phyloP scores from a whole-genome alignment of 169 alveolate species.

The Eimeria sp. region DNA sequence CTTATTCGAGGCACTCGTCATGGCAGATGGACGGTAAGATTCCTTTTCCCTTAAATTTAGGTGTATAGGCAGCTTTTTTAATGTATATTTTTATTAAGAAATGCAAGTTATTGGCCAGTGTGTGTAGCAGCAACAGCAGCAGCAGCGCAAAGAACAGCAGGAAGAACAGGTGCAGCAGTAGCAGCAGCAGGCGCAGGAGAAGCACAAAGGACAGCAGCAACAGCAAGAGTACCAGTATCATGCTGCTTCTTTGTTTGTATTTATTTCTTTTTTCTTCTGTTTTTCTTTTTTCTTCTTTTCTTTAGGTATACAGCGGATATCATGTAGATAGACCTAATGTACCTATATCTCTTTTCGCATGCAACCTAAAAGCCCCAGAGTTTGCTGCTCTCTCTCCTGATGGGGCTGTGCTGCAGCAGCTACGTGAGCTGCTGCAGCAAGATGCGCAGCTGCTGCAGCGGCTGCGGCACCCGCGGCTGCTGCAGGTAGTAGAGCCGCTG shows the following conservation, averaged over 20 bases:
- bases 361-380: conserved; percentile 3
- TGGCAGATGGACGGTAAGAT: conserved; percentile 61
- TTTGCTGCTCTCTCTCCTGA: conserved; percentile 9
- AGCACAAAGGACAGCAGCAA: background rate
- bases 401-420: conserved; percentile 1
- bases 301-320: background rate
- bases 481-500: conserved; percentile 77
- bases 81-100: no score
- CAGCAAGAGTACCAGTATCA: background rate
- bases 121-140: no score
- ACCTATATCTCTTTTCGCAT: background rate
- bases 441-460: conserved; percentile 12
- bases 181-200: no score
- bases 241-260: background rate
- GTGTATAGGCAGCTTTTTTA: background rate
- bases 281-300: background rate
- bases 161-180: no score
- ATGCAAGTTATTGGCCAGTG: no score
- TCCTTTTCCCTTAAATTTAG: background rate
- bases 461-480: conserved; percentile 78
- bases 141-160: background rate
- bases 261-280: background rate
- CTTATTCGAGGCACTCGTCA: conserved; percentile 49
- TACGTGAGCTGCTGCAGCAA: conserved; percentile 36
- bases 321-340: background rate